Evolutionary conservation across 1,284 basidiomycete species (phyloP).

Genomic region (Trichosporon sp.): DNA sequence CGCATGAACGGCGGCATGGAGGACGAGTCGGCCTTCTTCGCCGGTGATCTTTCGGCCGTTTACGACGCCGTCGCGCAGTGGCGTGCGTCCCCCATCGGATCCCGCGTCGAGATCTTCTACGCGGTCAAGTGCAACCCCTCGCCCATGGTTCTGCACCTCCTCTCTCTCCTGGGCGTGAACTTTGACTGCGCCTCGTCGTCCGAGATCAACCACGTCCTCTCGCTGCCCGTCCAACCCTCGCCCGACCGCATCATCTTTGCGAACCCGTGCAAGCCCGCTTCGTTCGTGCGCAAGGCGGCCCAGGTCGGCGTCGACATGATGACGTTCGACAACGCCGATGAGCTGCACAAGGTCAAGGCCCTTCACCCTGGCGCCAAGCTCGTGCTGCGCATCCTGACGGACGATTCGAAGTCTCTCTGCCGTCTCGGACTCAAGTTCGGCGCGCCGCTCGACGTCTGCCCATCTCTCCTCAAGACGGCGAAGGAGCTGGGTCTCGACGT

Average conservation of each 20-base stretch:
- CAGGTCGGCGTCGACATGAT: constrained; percentile 81
- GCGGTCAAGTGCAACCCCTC: constrained; percentile 98
- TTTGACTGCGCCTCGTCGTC: constrained; percentile 99
- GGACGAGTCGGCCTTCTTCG: constrained; percentile 89
- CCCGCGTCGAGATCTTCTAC: constrained; percentile 86
- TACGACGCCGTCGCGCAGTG: constrained; percentile 85
- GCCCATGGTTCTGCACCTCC: constrained; percentile 84
- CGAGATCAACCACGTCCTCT: constrained; percentile 83
- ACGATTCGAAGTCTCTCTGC: constrained; percentile 93
- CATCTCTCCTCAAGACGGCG: constrained; percentile 76
- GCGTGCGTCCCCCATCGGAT: constrained; percentile 70
- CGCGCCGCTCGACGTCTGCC: constrained; percentile 82
- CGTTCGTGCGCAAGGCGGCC: constrained; percentile 85
- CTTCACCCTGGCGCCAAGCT: constrained; percentile 81
- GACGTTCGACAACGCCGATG: constrained; percentile 98
- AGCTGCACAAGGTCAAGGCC: constrained; percentile 91
- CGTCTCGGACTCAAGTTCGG: constrained; percentile 96
- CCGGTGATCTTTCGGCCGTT: constrained; percentile 87
- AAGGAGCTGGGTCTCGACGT: constrained; percentile 80
- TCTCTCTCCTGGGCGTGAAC: constrained; percentile 84
- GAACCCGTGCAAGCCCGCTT: constrained; percentile 97
- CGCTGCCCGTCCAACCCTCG: constrained; percentile 63
- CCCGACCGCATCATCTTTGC: constrained; percentile 85
- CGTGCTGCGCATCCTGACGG: constrained; percentile 91
- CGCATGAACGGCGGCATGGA: constrained; percentile 36